Evolutionary conservation across 768 basidiomycete genomes (phyloP).

Genomic region (Termitomyces titanicus): DNA sequence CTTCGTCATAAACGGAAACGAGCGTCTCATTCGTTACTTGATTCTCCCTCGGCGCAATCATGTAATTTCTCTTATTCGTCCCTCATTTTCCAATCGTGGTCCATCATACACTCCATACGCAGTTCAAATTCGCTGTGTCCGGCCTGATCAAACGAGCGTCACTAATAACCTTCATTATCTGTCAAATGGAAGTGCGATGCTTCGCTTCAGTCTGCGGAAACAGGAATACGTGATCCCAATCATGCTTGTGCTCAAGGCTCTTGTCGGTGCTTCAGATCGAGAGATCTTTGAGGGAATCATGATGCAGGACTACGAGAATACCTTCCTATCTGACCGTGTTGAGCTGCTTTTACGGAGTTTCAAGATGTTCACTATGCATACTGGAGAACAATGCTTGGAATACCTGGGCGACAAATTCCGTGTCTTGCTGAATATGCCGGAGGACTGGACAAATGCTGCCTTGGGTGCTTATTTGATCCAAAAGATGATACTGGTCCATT

Average conservation of each 20-base stretch:
- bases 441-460: constrained; percentile 85
- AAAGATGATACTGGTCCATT: constrained; percentile 87
- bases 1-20: constrained; percentile 98
- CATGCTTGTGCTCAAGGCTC: constrained; percentile 93
- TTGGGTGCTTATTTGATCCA: constrained; percentile 81
- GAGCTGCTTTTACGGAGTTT: constrained; percentile 92
- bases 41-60: constrained; percentile 95
- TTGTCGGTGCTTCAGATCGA: constrained; percentile 87
- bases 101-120: constrained; percentile 93
- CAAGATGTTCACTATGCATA: constrained; percentile 87
- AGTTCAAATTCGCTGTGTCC: constrained; percentile 92
- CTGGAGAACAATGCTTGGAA: constrained; percentile 87
- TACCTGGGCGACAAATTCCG: constrained; percentile 97
- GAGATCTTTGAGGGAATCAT: constrained; percentile 96
- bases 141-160: constrained; percentile 86
- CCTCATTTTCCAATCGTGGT: constrained; percentile 89
- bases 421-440: constrained; percentile 84
- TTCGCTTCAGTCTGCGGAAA: constrained; percentile 95
- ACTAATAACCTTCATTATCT: constrained; percentile 99
- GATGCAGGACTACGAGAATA: constrained; percentile 96
- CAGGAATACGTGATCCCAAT: constrained; percentile 98
- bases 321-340: constrained; percentile 95
- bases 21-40: constrained; percentile 96
- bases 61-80: constrained; percentile 88
- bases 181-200: constrained; percentile 92